A percentile compares a stretch with the other conserved stretches of the same genome.
These are phyloP conservation scores for Aspergillus persii DNA, from an alignment of 2,329 filamentous ascomycete species.

Conservation along the genomic window DNA sequence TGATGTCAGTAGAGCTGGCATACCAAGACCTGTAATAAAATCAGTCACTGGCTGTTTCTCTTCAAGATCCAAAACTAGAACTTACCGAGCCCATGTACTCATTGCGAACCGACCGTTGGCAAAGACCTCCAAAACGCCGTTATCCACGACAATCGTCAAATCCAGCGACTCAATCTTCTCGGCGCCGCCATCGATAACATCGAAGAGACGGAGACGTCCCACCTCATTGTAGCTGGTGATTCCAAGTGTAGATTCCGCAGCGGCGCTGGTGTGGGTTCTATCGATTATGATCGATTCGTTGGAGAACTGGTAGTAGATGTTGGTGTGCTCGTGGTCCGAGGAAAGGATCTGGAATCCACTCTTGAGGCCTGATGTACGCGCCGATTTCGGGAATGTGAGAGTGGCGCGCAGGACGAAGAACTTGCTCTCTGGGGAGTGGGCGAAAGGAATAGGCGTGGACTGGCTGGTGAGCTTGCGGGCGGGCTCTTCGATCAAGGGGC, in stretches of 20 bases:
- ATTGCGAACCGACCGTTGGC: slow-evolving; percentile 21
- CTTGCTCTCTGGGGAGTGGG: slow-evolving; percentile 5
- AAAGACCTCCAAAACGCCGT: slow-evolving; percentile 16
- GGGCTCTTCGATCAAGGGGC: not conserved
- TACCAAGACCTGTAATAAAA: slow-evolving; percentile 17
- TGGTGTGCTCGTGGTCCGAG: slow-evolving; percentile 13
- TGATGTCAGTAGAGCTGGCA: slow-evolving; percentile 17
- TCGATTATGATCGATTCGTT: slow-evolving; percentile 21
- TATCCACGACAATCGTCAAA: slow-evolving; percentile 20
- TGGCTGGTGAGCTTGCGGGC: not conserved
- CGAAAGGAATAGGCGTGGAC: slow-evolving; percentile 3
- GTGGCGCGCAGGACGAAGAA: slow-evolving; percentile 11
- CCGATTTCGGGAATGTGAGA: slow-evolving; percentile 8
- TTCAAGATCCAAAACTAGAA: not conserved
- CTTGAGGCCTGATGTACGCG: slow-evolving; percentile 5
- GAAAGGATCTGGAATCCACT: slow-evolving; percentile 18
- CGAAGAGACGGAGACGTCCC: slow-evolving; percentile 17
- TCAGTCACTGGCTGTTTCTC: slow-evolving; percentile 1
- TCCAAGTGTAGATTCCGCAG: slow-evolving; percentile 10
- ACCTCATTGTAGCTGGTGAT: slow-evolving; percentile 8
- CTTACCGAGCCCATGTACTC: slow-evolving; percentile 19
- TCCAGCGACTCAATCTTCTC: slow-evolving; percentile 15
- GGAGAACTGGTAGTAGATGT: slow-evolving; percentile 21
- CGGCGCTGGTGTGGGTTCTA: slow-evolving; percentile 18
- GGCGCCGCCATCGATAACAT: slow-evolving; percentile 4